phyloP scores from a whole-genome alignment of 805 yeast species.

The Teunomyces kruisii region DNA sequence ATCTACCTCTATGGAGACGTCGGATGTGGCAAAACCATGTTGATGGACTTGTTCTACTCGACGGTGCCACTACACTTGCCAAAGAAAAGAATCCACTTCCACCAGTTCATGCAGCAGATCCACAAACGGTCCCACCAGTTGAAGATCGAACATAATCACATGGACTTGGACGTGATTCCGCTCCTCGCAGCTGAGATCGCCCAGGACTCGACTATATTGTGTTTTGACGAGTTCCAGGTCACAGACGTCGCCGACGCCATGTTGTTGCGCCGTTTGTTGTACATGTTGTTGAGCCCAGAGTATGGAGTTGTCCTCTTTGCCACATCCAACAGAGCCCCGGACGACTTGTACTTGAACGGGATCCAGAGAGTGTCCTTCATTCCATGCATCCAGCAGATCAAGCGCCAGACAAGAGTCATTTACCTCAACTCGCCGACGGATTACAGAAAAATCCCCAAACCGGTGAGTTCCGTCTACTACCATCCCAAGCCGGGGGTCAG shows the following conservation, averaged over 20 bases:
- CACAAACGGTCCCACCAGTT: conserved; percentile 86
- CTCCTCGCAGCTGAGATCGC: conserved; percentile 82
- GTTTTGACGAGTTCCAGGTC: conserved; percentile 97
- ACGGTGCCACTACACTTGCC: conserved; percentile 79
- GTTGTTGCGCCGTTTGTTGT: conserved; percentile 77
- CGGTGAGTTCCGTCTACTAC: conserved; percentile 75
- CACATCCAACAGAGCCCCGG: conserved; percentile 94
- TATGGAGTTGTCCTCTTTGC: conserved; percentile 89
- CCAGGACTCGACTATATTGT: conserved; percentile 68
- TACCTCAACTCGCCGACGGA: conserved; percentile 89
- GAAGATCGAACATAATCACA: conserved; percentile 51
- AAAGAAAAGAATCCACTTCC: conserved; percentile 86
- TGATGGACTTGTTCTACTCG: conserved; percentile 90
- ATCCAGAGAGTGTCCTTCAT: conserved; percentile 88
- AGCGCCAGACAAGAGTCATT: conserved; percentile 71
- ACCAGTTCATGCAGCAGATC: conserved; percentile 92
- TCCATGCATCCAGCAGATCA: conserved; percentile 84
- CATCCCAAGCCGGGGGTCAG: conserved; percentile 65
- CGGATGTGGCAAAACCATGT: conserved; percentile 98
- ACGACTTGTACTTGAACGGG: conserved; percentile 89
- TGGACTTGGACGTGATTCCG: conserved; percentile 80
- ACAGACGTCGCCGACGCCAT: conserved; percentile 99
- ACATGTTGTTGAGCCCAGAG: conserved; percentile 63
- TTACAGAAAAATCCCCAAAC: conserved; percentile 85
- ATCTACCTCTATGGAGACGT: conserved; percentile 95